Evolutionary conservation across 2,329 filamentous ascomycete genomes (phyloP), one percentile per base, ranked within the genome.

Genomic region (Paracoccidioides brasiliensis): DNA sequence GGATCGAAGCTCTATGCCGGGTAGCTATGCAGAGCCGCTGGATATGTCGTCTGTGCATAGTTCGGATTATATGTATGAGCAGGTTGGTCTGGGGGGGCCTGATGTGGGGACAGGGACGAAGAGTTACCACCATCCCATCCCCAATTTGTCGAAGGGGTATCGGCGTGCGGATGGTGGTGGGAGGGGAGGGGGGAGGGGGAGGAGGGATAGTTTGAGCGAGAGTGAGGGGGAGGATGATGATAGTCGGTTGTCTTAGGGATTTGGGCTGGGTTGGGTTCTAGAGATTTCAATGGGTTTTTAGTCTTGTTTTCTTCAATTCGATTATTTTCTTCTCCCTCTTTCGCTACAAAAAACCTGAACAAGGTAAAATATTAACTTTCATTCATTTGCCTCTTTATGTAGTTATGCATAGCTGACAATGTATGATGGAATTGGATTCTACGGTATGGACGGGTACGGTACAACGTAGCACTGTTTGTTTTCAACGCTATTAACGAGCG

Each of bases 121-220:
- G 66, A 73, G 71, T 50, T 82, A 82, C 62, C 75, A 77, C 32
- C 79, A 80, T 66, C 74, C 79, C 7, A 78, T 82, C 51, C 78
- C 80, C 0, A 78, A 76, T 0, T 60, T 81, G 62, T 78, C 72
- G 57, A 70, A 71, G 59, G 71, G 70, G 8, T 73, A 73, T 55
- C 66, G 70, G 9, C 69, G 70, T 33, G 68, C 70, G 40, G 64
- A 64, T 10, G 63, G 64, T 69, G 28, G 69, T 43, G 62, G 63
- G 6, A 63, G 64, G 69, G 28, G 69, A 15, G 63, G 64, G n/a
- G 69, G 69, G 14, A 69, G 14, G 41, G 68, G 70, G 15, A 66
- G 77, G 46, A 71, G 77, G 58, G 78, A 80, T 59, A 78, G 75
- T 63, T 64, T 80, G 67, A 79, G 77, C 63, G 78, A 80, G 59